phyloP scores from a whole-genome alignment of 306 rosid species.

The Quillaja saponaria region DNA sequence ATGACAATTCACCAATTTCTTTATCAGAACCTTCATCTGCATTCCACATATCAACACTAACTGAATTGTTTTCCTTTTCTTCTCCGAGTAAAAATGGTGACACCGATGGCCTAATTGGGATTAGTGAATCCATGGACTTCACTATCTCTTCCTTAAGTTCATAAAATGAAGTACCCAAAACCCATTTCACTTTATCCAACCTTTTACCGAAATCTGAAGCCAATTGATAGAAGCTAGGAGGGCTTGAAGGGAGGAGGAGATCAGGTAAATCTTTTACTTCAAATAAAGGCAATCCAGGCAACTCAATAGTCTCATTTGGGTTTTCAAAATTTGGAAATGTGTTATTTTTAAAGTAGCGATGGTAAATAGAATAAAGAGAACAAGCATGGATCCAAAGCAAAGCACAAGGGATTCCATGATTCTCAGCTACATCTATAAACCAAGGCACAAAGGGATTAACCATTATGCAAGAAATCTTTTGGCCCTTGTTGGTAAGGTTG shows the following conservation, averaged over 20 bases:
- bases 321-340: constrained; percentile 31
- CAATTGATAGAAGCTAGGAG: neutral
- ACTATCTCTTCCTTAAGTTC: constrained; percentile 55
- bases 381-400: constrained; percentile 65
- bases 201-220: neutral
- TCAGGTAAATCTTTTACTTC: constrained; percentile 52
- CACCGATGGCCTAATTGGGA: constrained; percentile 57
- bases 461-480: constrained; percentile 37
- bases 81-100: constrained; percentile 49
- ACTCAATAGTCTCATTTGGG: constrained; percentile 18
- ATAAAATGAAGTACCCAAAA: constrained; percentile 46
- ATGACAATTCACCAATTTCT: constrained; percentile 17
- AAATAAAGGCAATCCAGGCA: constrained; percentile 50
- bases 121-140: constrained; percentile 39
- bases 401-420: constrained; percentile 50
- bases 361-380: constrained; percentile 46
- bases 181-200: constrained; percentile 50
- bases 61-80: constrained; percentile 30
- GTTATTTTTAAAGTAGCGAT: constrained; percentile 34
- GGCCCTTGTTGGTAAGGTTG: constrained; percentile 22
- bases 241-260: constrained; percentile 45
- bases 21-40: constrained; percentile 34
- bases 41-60: constrained; percentile 48
- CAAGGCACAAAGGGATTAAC: constrained; percentile 53
- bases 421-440: constrained; percentile 35